Base-by-base conservation (phyloP, 2,329 filamentous ascomycete species). In the Colletotrichum destructivum region DNA sequence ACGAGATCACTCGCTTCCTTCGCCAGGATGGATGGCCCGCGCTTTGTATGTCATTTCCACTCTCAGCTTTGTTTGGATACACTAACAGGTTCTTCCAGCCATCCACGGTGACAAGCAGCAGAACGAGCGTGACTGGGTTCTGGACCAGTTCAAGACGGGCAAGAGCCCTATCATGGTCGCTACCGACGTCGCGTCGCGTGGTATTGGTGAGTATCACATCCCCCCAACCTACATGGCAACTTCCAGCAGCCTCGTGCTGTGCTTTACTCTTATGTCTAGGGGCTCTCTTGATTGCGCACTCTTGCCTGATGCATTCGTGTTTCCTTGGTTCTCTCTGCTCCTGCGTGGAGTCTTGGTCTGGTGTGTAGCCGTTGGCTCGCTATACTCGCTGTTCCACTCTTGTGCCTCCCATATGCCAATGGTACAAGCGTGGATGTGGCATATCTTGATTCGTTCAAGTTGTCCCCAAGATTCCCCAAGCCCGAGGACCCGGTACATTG, bases 91-190 rank as follows among this genome's bases (percentile, higher is more conserved):
- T 56, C 65, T 73, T 71, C 21, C 75, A 96, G 94, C 96, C 74
- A 98, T 99, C 78, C 96, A 99, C 88, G 96, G 96, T 81, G 96
- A 98, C 87, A 98, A 98, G 89, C 95, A 98, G 83, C 96, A 99
- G 82, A 98, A 98, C 85, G 96, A 99, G 88, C 95, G 96, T 88
- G 96, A 98, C 84, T 98, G 96, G 95, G 96, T 98, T 79, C 89
- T 99, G 82, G 97, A 98, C 84, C 96, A 98, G 85, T 99, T 99
- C 91, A 99, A 98, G 92, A 94, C 94, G 76, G 95, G 95, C 86
- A 98, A 98, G 89, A 98, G 95, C 87, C 96, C 96, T 82, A 97
- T 99, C 91, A 98, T 99, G 95, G 96, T 99, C 87, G 96, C 96
- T 87, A 99, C 96, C 77, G 96, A 98, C 82, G 96, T 99, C 86